Percentiles rank a stretch among this genome's conserved stretches.
Evolutionary conservation across 192 early-diverging fungal genomes (phyloP).

Genomic region (Umbelopsis sp.): DNA sequence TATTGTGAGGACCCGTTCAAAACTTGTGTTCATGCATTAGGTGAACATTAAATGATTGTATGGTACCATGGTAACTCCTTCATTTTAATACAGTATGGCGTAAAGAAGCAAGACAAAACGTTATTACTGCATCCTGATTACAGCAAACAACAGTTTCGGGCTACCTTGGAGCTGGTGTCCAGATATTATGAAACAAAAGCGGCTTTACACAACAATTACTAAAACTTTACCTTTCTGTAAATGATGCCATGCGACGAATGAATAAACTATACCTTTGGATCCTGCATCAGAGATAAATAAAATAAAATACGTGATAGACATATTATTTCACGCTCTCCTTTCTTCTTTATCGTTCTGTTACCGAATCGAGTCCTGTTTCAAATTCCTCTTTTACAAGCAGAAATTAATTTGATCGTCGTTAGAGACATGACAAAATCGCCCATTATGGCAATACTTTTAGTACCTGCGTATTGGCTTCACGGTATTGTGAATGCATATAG

Average conservation of each 20-base stretch:
- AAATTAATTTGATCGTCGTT: conserved; percentile 14
- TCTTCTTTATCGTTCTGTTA: neutral
- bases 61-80: neutral
- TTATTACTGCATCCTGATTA: no score
- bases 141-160: no score
- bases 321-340: neutral
- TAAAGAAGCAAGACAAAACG: neutral
- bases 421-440: neutral
- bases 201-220: no score
- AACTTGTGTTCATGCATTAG: neutral
- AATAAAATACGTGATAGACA: neutral
- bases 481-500: neutral
- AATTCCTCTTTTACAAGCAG: conserved; percentile 10
- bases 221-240: no score
- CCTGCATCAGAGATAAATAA: neutral
- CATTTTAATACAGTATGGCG: neutral
- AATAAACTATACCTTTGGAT: no score
- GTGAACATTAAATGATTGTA: neutral
- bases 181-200: no score
- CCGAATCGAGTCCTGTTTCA: conserved; percentile 17
- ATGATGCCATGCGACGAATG: no score
- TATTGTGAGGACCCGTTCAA: conserved; percentile 7
- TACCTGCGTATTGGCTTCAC: neutral
- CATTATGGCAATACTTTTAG: conserved; percentile 7
- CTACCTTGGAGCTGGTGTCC: no score